Conservation (phyloP, 345 rosid genomes). For the Murraya koenigii region DNA sequence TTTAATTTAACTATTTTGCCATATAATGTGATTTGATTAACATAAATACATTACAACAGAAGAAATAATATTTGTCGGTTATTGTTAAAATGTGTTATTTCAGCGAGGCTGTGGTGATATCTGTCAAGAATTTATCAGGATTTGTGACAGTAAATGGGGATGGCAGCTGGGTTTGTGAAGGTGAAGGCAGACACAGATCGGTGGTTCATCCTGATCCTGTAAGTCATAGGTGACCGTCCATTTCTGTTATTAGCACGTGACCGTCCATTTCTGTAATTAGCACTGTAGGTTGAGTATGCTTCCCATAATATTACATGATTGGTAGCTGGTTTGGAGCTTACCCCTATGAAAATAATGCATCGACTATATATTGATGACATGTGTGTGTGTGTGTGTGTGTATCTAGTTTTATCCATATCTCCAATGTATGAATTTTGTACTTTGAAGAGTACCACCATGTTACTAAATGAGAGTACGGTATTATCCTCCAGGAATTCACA, state of each 20-base stretch:
- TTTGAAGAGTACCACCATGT: neutral
- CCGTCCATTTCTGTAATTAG: neutral
- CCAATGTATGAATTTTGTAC: neutral
- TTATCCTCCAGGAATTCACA: neutral
- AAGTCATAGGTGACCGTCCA: slow-evolving; percentile 22
- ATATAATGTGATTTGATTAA: neutral
- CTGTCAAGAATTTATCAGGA: slow-evolving; percentile 76
- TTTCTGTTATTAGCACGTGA: no score
- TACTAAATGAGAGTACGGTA: neutral
- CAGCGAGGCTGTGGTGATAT: slow-evolving; percentile 72
- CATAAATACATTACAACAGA: neutral
- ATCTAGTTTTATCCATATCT: neutral
- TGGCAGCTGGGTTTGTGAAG: slow-evolving; percentile 81
- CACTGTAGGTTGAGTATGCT: neutral
- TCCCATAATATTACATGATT: neutral
- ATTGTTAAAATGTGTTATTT: neutral
- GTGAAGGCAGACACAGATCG: slow-evolving; percentile 38
- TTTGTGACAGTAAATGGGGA: slow-evolving; percentile 54
- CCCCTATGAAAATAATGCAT: neutral
- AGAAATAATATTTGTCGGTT: neutral
- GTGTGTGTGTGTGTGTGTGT: no score
- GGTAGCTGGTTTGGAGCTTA: neutral
- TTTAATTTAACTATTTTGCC: neutral
- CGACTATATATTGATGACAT: no score
- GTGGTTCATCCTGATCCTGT: slow-evolving; percentile 66